A percentile compares a stretch with the other conserved stretches of the same genome.
Conservation (phyloP, 2,329 filamentous ascomycete species). For the Myrmaecium sp. region DNA sequence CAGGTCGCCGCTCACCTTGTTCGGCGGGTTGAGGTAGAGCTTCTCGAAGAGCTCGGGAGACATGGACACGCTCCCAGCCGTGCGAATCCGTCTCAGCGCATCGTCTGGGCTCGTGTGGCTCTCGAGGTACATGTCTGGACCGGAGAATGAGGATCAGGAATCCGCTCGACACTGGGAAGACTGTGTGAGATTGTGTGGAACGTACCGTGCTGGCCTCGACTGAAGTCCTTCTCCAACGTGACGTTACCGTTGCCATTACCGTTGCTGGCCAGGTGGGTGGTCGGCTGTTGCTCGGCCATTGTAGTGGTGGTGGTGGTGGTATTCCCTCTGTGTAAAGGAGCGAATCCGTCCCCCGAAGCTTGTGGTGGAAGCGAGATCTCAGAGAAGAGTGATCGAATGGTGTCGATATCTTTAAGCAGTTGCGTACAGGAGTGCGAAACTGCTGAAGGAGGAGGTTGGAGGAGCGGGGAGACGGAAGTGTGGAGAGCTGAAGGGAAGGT, state of each 20-base stretch:
- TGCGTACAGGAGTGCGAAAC: too few relatives aligned
- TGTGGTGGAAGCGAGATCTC: too few relatives aligned
- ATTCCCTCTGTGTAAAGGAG: too few relatives aligned
- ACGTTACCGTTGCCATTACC: slow-evolving; percentile 5
- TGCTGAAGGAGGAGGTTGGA: too few relatives aligned
- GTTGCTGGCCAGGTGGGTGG: too few relatives aligned
- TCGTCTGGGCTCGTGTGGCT: slow-evolving; percentile 17
- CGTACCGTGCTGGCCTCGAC: slow-evolving; percentile 11
- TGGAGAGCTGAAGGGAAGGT: too few relatives aligned
- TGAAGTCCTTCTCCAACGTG: slow-evolving; percentile 30
- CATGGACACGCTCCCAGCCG: slow-evolving; percentile 37
- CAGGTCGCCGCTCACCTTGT: slow-evolving; percentile 31
- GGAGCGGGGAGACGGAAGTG: too few relatives aligned
- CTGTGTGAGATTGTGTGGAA: slow-evolving; percentile 3
- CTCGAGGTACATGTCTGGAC: slow-evolving; percentile 13
- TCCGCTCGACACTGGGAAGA: slow-evolving; percentile 1
- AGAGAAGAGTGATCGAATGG: too few relatives aligned
- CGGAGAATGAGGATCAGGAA: slow-evolving; percentile 3
- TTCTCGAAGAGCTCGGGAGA: slow-evolving; percentile 37
- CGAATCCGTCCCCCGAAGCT: too few relatives aligned
- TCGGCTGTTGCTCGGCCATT: too few relatives aligned
- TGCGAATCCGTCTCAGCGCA: slow-evolving; percentile 28
- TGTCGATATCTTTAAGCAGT: too few relatives aligned
- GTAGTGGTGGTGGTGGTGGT: too few relatives aligned
- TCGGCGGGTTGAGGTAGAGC: slow-evolving; percentile 34